phyloP scores from a whole-genome alignment of 2,329 filamentous ascomycete species.

The Eutypella sp. region DNA sequence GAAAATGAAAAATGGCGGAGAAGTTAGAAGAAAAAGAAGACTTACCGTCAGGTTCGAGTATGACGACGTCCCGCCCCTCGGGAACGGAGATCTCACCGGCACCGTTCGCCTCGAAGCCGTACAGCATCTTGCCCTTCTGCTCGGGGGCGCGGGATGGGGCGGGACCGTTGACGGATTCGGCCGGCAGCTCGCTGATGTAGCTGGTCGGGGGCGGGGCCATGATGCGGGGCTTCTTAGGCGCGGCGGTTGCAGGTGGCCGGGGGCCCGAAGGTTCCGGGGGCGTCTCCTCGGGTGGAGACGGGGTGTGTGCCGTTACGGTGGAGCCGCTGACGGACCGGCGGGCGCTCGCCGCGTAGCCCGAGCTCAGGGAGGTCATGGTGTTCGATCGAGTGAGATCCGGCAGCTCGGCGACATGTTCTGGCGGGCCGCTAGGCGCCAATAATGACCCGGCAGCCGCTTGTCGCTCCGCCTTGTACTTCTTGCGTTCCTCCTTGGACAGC shows the following conservation, averaged over 20 bases:
- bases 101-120: constrained; percentile 73
- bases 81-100: constrained; percentile 76
- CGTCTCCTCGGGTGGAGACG: constrained; percentile 44
- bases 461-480: constrained; percentile 82
- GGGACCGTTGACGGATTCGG: constrained; percentile 42
- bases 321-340: constrained; percentile 68
- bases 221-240: constrained; percentile 60
- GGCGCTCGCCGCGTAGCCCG: constrained; percentile 77
- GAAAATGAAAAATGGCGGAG: too few relatives aligned
- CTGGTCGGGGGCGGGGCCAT: constrained; percentile 81
- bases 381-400: constrained; percentile 71
- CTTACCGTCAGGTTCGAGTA: constrained; percentile 86
- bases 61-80: constrained; percentile 71
- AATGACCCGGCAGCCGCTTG: constrained; percentile 70
- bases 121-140: constrained; percentile 82
- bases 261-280: constrained; percentile 38
- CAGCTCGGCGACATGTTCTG: constrained; percentile 53
- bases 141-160: constrained; percentile 36
- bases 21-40: too few relatives aligned
- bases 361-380: constrained; percentile 86
- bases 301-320: constrained; percentile 35
- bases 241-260: constrained; percentile 41
- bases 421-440: constrained; percentile 43
- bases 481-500: constrained; percentile 88
- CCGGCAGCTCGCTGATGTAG: constrained; percentile 67